These are phyloP conservation scores for Volvox reticuliferus DNA, from an alignment of 139 green algal genomes.

Conservation along the genomic window DNA sequence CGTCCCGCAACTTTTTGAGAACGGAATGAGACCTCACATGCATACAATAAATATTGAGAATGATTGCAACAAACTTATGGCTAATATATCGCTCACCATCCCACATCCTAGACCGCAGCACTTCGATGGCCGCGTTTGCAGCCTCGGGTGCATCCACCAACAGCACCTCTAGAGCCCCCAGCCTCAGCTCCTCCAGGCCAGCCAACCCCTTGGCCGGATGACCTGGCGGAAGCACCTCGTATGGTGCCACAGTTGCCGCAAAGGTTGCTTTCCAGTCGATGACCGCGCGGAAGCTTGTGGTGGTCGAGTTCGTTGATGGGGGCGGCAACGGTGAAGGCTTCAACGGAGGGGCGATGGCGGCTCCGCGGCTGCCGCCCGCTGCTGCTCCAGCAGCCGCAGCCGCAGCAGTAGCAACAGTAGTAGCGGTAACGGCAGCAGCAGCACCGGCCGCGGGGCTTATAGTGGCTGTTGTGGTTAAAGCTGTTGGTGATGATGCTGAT, in stretches of 20 bases:
- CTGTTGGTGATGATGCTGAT: background rate
- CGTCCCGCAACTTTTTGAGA: too few relatives aligned
- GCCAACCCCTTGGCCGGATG: slow-evolving; percentile 14
- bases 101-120: slow-evolving; percentile 11
- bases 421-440: too few relatives aligned
- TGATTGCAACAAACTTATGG: too few relatives aligned
- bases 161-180: slow-evolving; percentile 31
- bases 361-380: background rate
- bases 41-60: too few relatives aligned
- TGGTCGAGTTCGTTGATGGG: too few relatives aligned
- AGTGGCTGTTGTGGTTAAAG: background rate
- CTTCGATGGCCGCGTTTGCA: background rate
- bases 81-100: slow-evolving; percentile 26
- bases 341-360: too few relatives aligned
- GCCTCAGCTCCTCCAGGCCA: slow-evolving; percentile 24
- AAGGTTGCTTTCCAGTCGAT: slow-evolving; percentile 23
- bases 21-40: too few relatives aligned
- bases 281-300: background rate
- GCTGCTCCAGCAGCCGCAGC: background rate
- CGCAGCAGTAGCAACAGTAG: background rate
- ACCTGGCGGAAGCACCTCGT: slow-evolving; percentile 1
- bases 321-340: background rate
- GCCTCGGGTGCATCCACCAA: slow-evolving; percentile 17
- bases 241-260: background rate
- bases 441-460: background rate